phyloP scores from a whole-genome alignment of 176 grass and related monocot genomes.

The Musa acuminata region DNA sequence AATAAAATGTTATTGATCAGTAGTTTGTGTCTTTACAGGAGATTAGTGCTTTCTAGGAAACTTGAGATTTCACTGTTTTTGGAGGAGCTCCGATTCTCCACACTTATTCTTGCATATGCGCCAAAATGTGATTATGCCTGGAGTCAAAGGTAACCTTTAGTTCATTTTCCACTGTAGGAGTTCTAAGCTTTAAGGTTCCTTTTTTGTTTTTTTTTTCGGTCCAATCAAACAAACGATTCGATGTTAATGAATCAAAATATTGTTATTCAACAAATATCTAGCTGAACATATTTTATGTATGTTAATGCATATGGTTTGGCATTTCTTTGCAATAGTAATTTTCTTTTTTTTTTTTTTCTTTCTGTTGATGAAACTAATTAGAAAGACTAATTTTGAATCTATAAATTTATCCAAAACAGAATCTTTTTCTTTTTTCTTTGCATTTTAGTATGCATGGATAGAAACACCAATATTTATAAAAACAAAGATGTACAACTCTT shows the following conservation, averaged over 20 bases:
- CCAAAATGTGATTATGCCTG: constrained; percentile 19
- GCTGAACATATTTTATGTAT: neutral
- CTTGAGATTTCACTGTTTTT: constrained; percentile 27
- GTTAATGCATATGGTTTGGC: neutral
- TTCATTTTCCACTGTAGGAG: neutral
- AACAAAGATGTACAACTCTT: neutral
- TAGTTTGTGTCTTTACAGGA: constrained; percentile 29
- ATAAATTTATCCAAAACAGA: neutral
- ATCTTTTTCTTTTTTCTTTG: neutral
- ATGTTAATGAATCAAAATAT: neutral
- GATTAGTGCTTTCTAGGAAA: constrained; percentile 34
- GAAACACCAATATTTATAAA: neutral
- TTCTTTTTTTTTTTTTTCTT: neutral
- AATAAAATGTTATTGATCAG: constrained; percentile 5
- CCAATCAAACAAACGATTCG: neutral
- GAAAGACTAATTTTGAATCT: neutral
- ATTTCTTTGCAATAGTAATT: neutral
- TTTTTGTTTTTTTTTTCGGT: neutral
- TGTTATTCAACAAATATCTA: neutral
- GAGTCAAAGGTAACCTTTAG: constrained; percentile 16
- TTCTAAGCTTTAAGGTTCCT: neutral
- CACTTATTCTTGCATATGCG: constrained; percentile 17
- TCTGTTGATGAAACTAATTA: neutral
- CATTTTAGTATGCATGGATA: neutral
- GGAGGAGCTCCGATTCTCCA: constrained; percentile 52